Percentiles rank a stretch among this genome's conserved stretches.
phyloP scores from a whole-genome alignment of 2,329 filamentous ascomycete species.

The Bipolaris gigantea region DNA sequence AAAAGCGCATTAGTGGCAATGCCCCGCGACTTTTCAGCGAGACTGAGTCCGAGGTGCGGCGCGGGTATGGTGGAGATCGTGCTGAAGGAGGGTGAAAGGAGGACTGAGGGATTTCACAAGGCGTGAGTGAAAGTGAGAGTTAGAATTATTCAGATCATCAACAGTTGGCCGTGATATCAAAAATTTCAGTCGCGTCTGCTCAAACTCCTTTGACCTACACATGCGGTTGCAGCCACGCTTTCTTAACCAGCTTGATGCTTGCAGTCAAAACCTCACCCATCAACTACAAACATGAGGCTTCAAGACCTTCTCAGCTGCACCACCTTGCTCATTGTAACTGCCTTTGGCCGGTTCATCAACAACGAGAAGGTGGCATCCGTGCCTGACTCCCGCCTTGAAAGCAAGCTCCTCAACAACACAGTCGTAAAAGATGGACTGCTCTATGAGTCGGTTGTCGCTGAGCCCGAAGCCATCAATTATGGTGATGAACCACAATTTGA shows the following conservation, averaged over 20 bases:
- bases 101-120: conserved; percentile 56
- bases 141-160: no score
- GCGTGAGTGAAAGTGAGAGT: conserved; percentile 7
- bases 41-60: conserved; percentile 55
- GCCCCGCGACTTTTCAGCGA: conserved; percentile 61
- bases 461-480: background rate
- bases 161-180: no score
- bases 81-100: conserved; percentile 47
- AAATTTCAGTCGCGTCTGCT: background rate
- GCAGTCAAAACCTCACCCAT: background rate
- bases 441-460: background rate
- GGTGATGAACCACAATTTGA: no score
- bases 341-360: background rate
- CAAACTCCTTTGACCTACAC: background rate
- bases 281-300: background rate
- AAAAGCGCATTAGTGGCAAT: conserved; percentile 64
- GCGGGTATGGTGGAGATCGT: conserved; percentile 45
- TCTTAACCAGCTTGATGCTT: background rate
- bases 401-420: background rate
- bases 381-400: background rate
- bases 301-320: background rate
- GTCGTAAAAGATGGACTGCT: background rate
- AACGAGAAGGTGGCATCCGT: background rate
- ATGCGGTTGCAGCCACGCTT: background rate
- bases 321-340: background rate